Conservation (phyloP, 805 yeast species). For the Diddensiella transvaalensis region DNA sequence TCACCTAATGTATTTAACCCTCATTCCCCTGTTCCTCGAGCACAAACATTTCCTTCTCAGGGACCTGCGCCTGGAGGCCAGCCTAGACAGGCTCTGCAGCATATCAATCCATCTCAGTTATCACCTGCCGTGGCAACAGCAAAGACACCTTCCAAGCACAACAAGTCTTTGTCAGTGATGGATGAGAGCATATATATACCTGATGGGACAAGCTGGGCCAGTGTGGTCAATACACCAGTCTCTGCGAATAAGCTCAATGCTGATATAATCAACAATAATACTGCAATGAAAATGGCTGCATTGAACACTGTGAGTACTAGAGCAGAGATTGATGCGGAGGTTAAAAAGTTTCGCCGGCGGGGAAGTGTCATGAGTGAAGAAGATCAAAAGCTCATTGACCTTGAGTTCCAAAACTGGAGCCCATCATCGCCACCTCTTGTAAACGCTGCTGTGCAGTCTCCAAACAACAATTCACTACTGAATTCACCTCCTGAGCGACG, state of each 20-base stretch:
- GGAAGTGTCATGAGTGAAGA: slow-evolving; percentile 16
- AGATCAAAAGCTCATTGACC: slow-evolving; percentile 17
- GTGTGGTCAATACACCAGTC: slow-evolving; percentile 29
- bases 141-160: slow-evolving; percentile 7
- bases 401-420: slow-evolving; percentile 16
- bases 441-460: slow-evolving; percentile 27
- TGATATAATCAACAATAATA: slow-evolving; percentile 31
- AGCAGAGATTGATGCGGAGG: slow-evolving; percentile 40
- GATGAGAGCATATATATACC: slow-evolving; percentile 19
- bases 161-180: slow-evolving; percentile 19
- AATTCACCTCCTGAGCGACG: slow-evolving; percentile 16
- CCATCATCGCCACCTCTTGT: slow-evolving; percentile 6
- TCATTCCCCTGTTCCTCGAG: slow-evolving; percentile 1
- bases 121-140: no score
- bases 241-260: slow-evolving; percentile 23
- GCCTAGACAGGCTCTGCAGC: slow-evolving; percentile 5
- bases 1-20: not conserved
- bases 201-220: slow-evolving; percentile 29
- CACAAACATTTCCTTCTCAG: not conserved
- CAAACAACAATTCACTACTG: not conserved
- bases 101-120: slow-evolving; percentile 1
- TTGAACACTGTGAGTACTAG: slow-evolving; percentile 52
- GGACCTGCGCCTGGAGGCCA: slow-evolving; percentile 1
- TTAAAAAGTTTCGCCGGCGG: slow-evolving; percentile 27
- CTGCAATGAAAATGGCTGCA: slow-evolving; percentile 62